Evolutionary conservation across 805 yeast species (phyloP).

Genomic region (Saccharomycopsis olivae): DNA sequence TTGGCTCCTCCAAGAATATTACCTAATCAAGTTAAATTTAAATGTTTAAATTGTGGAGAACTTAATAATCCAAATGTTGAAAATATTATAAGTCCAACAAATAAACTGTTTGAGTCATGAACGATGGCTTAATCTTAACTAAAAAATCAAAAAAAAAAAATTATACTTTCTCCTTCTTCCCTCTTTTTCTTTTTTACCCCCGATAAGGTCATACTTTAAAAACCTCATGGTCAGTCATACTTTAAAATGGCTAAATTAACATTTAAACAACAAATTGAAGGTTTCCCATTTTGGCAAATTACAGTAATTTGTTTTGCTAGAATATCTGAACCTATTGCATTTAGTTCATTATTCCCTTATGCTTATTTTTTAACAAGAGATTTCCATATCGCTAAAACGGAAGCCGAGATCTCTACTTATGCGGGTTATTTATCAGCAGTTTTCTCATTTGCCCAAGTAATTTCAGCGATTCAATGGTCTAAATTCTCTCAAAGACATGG

Average conservation of each 20-base stretch:
- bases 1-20: slow-evolving; percentile 35
- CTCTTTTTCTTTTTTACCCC: not conserved
- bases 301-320: slow-evolving; percentile 34
- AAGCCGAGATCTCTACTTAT: slow-evolving; percentile 45
- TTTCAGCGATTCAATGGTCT: slow-evolving; percentile 55
- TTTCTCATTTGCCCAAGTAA: slow-evolving; percentile 51
- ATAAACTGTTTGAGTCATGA: no score
- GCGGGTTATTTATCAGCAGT: slow-evolving; percentile 53
- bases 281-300: slow-evolving; percentile 45
- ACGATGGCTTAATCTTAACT: no score
- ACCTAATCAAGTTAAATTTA: slow-evolving; percentile 28
- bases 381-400: slow-evolving; percentile 38
- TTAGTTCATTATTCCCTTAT: slow-evolving; percentile 55
- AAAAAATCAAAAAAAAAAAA: no score
- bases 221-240: no score
- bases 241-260: no score
- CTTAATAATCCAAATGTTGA: slow-evolving; percentile 10
- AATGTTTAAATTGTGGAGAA: slow-evolving; percentile 31
- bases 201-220: no score
- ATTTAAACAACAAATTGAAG: slow-evolving; percentile 42
- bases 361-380: slow-evolving; percentile 54
- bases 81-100: not conserved
- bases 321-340: slow-evolving; percentile 53
- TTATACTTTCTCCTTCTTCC: not conserved
- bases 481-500: slow-evolving; percentile 43